A percentile compares a stretch with the other conserved stretches of the same genome.
phyloP scores from a whole-genome alignment of 225 moss, liverwort and hornwort species.

The Marchantia polymorpha region DNA sequence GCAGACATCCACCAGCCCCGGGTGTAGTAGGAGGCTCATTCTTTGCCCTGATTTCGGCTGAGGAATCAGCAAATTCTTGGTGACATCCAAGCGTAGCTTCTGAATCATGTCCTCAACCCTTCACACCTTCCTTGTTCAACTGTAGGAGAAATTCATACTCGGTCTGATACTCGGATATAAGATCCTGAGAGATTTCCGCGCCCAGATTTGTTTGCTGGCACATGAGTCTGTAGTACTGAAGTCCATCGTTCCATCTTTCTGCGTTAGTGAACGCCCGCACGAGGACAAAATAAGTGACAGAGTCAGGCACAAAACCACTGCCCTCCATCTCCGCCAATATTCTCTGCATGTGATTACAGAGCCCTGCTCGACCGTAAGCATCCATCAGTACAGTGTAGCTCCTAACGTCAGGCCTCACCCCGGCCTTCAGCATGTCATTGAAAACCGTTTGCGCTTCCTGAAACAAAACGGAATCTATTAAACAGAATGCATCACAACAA shows the following conservation, averaged over 20 bases:
- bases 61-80: neutral
- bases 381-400: slow-evolving; percentile 95
- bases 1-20: neutral
- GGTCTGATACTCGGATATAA: slow-evolving; percentile 59
- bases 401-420: slow-evolving; percentile 75
- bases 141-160: slow-evolving; percentile 43
- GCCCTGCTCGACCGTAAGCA: slow-evolving; percentile 79
- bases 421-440: slow-evolving; percentile 68
- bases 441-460: slow-evolving; percentile 76
- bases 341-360: slow-evolving; percentile 61
- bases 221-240: slow-evolving; percentile 70
- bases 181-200: slow-evolving; percentile 52
- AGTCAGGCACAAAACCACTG: slow-evolving; percentile 71
- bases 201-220: slow-evolving; percentile 52
- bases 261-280: slow-evolving; percentile 80
- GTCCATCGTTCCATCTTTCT: slow-evolving; percentile 68
- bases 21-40: neutral
- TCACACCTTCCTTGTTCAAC: neutral
- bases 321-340: slow-evolving; percentile 68
- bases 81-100: neutral
- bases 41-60: neutral
- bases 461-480: neutral
- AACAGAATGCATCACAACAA: neutral
- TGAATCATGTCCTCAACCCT: slow-evolving; percentile 11
- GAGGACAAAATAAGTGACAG: slow-evolving; percentile 68